Evolutionary conservation across 148 eudicot species (phyloP).

Genomic region (Diospyros kaki): DNA sequence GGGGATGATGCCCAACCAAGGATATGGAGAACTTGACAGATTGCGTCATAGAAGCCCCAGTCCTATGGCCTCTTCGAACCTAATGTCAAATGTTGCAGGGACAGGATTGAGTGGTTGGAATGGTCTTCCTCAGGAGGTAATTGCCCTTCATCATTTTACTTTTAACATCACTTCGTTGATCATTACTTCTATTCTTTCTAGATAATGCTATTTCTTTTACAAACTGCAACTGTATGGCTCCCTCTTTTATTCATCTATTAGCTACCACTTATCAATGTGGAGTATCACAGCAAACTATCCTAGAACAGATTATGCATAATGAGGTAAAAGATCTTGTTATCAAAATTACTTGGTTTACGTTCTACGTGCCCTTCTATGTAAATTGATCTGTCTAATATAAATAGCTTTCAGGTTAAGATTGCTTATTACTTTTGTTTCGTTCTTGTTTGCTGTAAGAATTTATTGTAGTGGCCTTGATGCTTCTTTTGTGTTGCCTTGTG

Average conservation of each 20-base stretch:
- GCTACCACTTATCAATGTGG: neutral
- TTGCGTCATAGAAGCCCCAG: constrained; percentile 91
- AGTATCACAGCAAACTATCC: too few species aligned
- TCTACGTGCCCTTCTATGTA: neutral
- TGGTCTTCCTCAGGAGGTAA: constrained; percentile 85
- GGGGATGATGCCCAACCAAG: constrained; percentile 80
- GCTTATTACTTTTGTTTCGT: neutral
- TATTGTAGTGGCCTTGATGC: neutral
- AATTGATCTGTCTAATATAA: neutral
- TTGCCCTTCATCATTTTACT: constrained; percentile 6
- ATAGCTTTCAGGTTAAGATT: neutral
- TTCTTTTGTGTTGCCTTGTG: neutral
- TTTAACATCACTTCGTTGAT: neutral
- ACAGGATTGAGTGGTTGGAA: constrained; percentile 73
- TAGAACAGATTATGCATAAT: too few species aligned
- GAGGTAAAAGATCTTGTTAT: neutral
- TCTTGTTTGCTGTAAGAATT: neutral
- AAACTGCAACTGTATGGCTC: neutral
- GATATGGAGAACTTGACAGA: constrained; percentile 76
- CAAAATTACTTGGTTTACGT: neutral
- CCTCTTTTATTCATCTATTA: neutral
- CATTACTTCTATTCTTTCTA: neutral
- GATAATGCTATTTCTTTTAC: neutral
- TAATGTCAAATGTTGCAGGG: constrained; percentile 57
- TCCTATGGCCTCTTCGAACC: constrained; percentile 89